Base-by-base conservation (phyloP, 1,139 yeast species). In the Hansenula lynferdii region DNA sequence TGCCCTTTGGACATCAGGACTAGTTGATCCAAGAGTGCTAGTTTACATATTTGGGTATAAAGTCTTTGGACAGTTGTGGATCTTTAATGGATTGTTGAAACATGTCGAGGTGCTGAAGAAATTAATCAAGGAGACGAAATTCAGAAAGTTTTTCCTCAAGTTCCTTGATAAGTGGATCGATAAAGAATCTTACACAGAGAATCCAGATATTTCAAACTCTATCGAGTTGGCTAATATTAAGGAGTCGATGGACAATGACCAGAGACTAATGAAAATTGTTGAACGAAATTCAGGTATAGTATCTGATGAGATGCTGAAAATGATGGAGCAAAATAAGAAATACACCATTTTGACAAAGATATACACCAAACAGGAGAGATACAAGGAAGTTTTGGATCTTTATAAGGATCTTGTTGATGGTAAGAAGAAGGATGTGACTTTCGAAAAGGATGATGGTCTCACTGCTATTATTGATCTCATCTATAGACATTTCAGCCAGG, bases 21-120 rank as follows among this genome's bases (percentile, higher is more conserved):
- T 41, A 23, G 43, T 73, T 5, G 80, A 75, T 43, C 78, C 79
- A 3, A 59, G 77, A 28, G 45, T 74, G 1, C 48, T 75, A n/a
- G 54, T 75, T 8, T 62, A 62, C 41, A 54, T 72, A 2, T 61
- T 64, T 39, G 58, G 57, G 15, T 48, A 49, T 21, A 49, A 49
- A 15, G 55, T 51, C 7, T 46, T 47, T 11, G 76, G 75, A 0
- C 58, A 65, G 2, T 55, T 71, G 2, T 70, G 72, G 72, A 43
- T 66, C 3, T 71, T 57, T 36, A 56, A 60, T 20, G 70, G 70
- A 1, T 47, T 67, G 11, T 32, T 49, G 5, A 44, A 49, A 0
- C 51, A 58, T 10, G 37, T 69, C 8, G 46, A 54, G 10, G 44
- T 45, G 1, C 24, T 65, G 8, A 52, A 53, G 28, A 41, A 41